Evolutionary conservation across 2,329 filamentous ascomycete genomes (phyloP), one percentile per base, ranked within the genome.

Genomic region (Ascochyta lentis): DNA sequence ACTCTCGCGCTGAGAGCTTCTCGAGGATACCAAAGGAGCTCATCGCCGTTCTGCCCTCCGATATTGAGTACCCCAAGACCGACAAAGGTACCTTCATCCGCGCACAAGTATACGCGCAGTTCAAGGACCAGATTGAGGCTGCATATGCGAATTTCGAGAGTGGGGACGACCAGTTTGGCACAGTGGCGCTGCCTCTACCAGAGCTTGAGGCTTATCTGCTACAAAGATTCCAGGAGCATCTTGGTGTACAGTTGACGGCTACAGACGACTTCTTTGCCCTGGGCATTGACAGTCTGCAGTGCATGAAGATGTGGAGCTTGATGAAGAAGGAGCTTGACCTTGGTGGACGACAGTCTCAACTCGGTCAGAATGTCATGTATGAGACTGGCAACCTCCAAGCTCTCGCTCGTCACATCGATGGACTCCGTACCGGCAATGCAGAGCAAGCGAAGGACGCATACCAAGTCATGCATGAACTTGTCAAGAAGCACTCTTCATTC

Each of bases 21-120:
- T 80, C 81, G 0, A 78, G 79, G 13, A 79, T 87, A 2, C 80
- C 80, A 0, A 77, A 71, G 15, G 83, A 86, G 3, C 79, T 87
- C 66, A 73, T 88, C 0, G 67, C 80, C 0, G 65, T 86, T 3
- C 70, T 85, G 3, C 74, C 78, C 0, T 59, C 74, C 0, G 79
- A 79, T 0, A 78, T 76, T 4, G 58, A 68, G 3, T 86, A 83
- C 59, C 77, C 83, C 1, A 71, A 69, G 35, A 86, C 84, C 0
- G 84, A 86, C 56, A 86, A 86, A 65, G 82, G 82, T 3, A 86
- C 82, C 0, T 78, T 83, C 51, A 85, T 86, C 45, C 78, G 84
- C 3, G 79, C 79, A 4, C 78, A 79, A 16, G 77, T 82, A 7
- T 84, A 85, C 59, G 71, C 73, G 40, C 70, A 79, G 26, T 85